These are phyloP conservation scores for Hemisphaericaspora subhashii DNA, from an alignment of 1,139 yeast genomes.

Conservation along the genomic window DNA sequence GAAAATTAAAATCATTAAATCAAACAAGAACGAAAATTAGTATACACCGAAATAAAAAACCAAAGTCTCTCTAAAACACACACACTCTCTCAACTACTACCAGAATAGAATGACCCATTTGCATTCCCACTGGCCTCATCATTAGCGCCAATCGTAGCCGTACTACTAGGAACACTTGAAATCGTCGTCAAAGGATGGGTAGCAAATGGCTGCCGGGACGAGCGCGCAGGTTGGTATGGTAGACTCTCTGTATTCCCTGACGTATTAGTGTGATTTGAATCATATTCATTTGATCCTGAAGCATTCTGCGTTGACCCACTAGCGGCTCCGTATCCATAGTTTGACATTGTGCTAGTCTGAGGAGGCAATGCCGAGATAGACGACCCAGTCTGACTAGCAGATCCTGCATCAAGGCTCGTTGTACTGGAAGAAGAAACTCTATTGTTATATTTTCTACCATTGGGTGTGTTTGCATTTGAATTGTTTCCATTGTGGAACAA, in stretches of 20 bases:
- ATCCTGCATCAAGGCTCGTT: constrained; percentile 9
- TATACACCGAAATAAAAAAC: too few relatives aligned
- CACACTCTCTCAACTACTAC: not conserved
- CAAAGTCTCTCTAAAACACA: too few relatives aligned
- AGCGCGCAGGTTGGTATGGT: not conserved
- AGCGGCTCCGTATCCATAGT: not conserved
- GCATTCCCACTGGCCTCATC: not conserved
- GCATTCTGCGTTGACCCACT: not conserved
- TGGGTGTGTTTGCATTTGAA: not conserved
- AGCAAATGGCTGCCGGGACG: too few relatives aligned
- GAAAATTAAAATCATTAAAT: too few relatives aligned
- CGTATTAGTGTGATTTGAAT: not conserved
- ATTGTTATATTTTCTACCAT: constrained; percentile 2
- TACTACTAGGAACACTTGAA: not conserved
- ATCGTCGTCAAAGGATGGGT: not conserved
- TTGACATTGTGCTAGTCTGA: not conserved
- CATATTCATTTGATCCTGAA: not conserved
- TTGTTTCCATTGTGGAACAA: constrained; percentile 6
- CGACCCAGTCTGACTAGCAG: too few relatives aligned
- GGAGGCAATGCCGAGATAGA: not conserved
- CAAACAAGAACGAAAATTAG: too few relatives aligned
- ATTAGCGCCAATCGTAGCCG: not conserved
- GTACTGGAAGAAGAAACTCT: constrained; percentile 5
- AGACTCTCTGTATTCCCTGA: not conserved
- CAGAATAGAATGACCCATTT: not conserved